Evolutionary conservation across 768 basidiomycete species (phyloP).

Genomic region (Pholiota molesta): DNA sequence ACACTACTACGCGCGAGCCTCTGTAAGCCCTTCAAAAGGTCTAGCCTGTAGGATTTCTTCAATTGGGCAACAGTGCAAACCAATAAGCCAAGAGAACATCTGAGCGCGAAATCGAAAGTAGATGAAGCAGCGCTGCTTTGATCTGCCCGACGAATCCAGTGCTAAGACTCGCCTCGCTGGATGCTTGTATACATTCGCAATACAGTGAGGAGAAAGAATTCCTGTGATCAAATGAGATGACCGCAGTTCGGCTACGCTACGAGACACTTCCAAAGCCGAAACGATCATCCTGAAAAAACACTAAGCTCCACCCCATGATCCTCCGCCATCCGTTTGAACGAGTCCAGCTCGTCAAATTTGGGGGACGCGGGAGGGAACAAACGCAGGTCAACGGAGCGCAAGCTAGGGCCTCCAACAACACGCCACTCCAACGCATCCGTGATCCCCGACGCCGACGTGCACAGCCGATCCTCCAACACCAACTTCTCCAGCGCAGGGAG

Average conservation of each 20-base stretch:
- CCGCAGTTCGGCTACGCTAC: background rate
- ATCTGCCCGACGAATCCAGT: no score
- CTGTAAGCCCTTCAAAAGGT: no score
- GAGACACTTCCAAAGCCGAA: background rate
- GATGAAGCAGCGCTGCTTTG: no score
- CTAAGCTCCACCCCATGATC: constrained; percentile 17
- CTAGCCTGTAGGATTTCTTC: no score
- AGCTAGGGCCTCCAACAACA: constrained; percentile 1
- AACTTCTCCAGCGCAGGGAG: constrained; percentile 19
- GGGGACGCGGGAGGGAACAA: constrained; percentile 21
- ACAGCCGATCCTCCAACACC: constrained; percentile 18
- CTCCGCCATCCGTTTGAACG: constrained; percentile 14
- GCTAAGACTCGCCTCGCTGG: no score
- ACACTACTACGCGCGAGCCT: no score
- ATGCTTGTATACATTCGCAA: no score
- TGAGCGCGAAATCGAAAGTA: no score
- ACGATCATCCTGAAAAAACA: background rate
- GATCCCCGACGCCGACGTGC: constrained; percentile 16
- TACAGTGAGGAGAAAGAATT: no score
- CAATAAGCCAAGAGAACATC: no score
- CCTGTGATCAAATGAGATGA: no score
- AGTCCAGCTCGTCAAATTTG: constrained; percentile 20
- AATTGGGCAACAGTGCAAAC: no score
- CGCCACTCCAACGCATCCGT: constrained; percentile 19
- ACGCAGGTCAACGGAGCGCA: constrained; percentile 18